Base-by-base conservation (phyloP, 2,329 filamentous ascomycete species). In the Lachnellula arida region DNA sequence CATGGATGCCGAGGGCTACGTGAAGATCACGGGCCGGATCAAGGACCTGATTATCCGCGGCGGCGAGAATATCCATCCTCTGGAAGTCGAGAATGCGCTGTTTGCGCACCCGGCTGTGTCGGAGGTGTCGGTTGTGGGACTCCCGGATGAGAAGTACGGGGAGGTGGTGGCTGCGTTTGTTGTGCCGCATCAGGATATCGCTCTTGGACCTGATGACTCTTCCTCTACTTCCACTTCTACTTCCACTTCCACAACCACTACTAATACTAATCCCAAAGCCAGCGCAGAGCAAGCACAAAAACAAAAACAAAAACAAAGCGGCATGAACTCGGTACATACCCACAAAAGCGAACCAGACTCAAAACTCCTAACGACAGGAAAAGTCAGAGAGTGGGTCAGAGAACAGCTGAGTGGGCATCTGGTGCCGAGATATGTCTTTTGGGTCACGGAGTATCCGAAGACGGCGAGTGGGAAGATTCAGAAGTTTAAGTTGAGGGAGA, bases 391-490 rank as follows among this genome's bases (percentile, higher is more conserved):
- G 0, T 97, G 89, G 89, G 91, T 97, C 2, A 75, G 80, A 48
- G 74, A 78, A 55, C 82, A 79, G 49, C 71, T 97, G 59, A 82
- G 80, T 32, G 84, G 82, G 61, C 89, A 93, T 72, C 82, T 97
- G 68, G 89, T 89, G 51, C 93, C 93, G 0, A 94, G 89, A 72
- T 84, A 93, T 69, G 81, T 97, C n/a, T 96, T 96, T 69, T 96
- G 89, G 81, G 78, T 89, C 0, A 79, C 86, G 0, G 82, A 85
- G n/a, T 95, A 89, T 70, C 93, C 93, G 19, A 97, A 96, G 80
- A 99, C 94, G 37, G 89, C 91, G 5, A 96, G 91, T 70, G 93
- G 93, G 23, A 99, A 99, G 81, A 92, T 97, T 54, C 91, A 96
- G 75, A 97, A 97, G 75, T 97, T 88, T 70, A 93, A 87, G 75